A percentile compares a stretch with the other conserved stretches of the same genome.
These are phyloP conservation scores for Grammothele lineata DNA, from an alignment of 768 basidiomycete genomes.

Conservation along the genomic window DNA sequence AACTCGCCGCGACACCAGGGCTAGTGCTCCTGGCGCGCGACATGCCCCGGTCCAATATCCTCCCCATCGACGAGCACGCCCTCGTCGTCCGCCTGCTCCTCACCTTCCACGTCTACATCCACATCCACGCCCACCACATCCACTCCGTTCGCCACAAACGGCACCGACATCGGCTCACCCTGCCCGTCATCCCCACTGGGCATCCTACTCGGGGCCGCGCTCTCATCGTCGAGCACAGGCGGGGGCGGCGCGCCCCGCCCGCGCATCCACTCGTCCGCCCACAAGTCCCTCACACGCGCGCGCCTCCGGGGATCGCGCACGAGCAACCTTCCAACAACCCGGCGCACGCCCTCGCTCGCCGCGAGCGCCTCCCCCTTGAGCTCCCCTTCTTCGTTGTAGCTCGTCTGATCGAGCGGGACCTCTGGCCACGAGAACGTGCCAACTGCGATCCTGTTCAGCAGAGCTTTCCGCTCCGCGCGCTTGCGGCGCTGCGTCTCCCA, in stretches of 20 bases:
- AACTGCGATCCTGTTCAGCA: conserved; percentile 77
- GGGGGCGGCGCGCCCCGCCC: conserved; percentile 31
- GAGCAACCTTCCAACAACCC: conserved; percentile 57
- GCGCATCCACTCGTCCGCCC: conserved; percentile 49
- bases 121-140: neutral
- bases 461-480: conserved; percentile 42
- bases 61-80: conserved; percentile 28
- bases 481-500: conserved; percentile 23
- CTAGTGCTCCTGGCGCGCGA: conserved; percentile 26
- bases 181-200: neutral
- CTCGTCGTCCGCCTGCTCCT: conserved; percentile 21
- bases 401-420: neutral
- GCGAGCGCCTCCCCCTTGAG: conserved; percentile 34
- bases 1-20: too few species aligned
- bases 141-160: neutral
- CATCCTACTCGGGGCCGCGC: neutral
- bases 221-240: conserved; percentile 15
- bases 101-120: conserved; percentile 13
- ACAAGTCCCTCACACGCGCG: conserved; percentile 57
- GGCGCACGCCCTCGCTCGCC: conserved; percentile 41
- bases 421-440: conserved; percentile 76
- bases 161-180: neutral
- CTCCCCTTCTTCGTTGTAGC: conserved; percentile 29
- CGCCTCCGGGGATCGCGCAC: conserved; percentile 67
- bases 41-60: conserved; percentile 24